phyloP scores from a whole-genome alignment of 2,329 filamentous ascomycete species.

The Stagonosporopsis chrysanthemi region DNA sequence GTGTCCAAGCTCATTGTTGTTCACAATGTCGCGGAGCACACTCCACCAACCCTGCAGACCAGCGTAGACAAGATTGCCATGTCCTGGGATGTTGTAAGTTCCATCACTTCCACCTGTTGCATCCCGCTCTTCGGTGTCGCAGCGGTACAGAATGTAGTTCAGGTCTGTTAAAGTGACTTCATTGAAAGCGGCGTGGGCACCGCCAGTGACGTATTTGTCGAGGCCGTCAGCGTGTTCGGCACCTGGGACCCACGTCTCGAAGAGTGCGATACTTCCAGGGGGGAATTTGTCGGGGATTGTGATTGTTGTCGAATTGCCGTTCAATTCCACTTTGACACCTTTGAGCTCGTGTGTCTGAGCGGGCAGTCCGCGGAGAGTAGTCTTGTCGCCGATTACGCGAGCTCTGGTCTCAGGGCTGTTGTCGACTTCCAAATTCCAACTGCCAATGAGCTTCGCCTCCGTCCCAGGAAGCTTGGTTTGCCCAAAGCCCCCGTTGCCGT shows the following conservation, averaged over 20 bases:
- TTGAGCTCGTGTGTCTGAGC: conserved; percentile 78
- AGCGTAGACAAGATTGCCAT: conserved; percentile 88
- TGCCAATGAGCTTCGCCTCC: conserved; percentile 83
- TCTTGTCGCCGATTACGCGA: conserved; percentile 71
- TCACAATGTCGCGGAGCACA: conserved; percentile 81
- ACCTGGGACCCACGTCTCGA: conserved; percentile 93
- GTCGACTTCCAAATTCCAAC: conserved; percentile 92
- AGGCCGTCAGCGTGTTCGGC: conserved; percentile 84
- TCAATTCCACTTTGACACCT: conserved; percentile 75
- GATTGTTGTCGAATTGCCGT: conserved; percentile 78
- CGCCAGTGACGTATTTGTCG: conserved; percentile 85
- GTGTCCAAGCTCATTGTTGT: conserved; percentile 89
- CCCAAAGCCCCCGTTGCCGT: conserved; percentile 80
- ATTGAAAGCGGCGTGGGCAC: conserved; percentile 78
- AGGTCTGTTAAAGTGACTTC: conserved; percentile 80
- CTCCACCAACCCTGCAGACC: conserved; percentile 99
- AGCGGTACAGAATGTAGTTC: conserved; percentile 90
- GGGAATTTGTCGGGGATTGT: conserved; percentile 83
- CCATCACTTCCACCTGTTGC: conserved; percentile 81
- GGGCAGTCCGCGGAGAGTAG: conserved; percentile 80
- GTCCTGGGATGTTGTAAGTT: conserved; percentile 84
- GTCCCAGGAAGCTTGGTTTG: conserved; percentile 84
- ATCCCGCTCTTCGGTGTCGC: conserved; percentile 86
- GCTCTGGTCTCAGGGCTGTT: conserved; percentile 73
- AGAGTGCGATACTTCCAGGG: conserved; percentile 91